phyloP scores from a whole-genome alignment of 495 filamentous ascomycete genomes.

The Penicillium verhagenii region DNA sequence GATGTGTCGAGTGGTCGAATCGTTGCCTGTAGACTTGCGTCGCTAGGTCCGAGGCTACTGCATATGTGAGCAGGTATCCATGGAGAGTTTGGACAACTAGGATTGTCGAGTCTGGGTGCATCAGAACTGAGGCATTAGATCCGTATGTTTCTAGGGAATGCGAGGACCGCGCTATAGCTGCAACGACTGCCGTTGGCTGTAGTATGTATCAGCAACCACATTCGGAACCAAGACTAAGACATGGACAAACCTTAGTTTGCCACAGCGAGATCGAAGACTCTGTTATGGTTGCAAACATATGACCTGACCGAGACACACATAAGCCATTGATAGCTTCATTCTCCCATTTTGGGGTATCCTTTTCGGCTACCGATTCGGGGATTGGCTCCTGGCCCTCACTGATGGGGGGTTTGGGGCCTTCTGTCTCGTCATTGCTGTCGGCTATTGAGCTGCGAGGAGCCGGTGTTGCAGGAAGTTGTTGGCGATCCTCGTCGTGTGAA shows the following conservation, averaged over 20 bases:
- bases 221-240: slow-evolving; percentile 2
- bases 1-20: slow-evolving; percentile 66
- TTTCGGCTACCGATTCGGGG: slow-evolving; percentile 8
- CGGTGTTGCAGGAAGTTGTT: not conserved
- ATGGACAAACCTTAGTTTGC: slow-evolving; percentile 79
- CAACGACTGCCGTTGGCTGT: slow-evolving; percentile 87
- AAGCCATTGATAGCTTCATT: slow-evolving; percentile 69
- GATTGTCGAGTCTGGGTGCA: slow-evolving; percentile 89
- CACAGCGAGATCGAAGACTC: slow-evolving; percentile 79
- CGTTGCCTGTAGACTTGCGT: slow-evolving; percentile 80
- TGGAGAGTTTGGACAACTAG: slow-evolving; percentile 86
- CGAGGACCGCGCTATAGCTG: slow-evolving; percentile 75
- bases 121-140: slow-evolving; percentile 73
- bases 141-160: slow-evolving; percentile 82
- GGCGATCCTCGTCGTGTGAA: slow-evolving; percentile 38
- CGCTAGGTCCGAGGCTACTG: slow-evolving; percentile 79
- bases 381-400: slow-evolving; percentile 13
- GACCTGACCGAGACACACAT: slow-evolving; percentile 75
- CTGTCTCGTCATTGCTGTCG: not conserved
- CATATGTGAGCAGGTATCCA: slow-evolving; percentile 92
- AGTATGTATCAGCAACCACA: slow-evolving; percentile 29
- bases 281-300: slow-evolving; percentile 88
- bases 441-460: slow-evolving; percentile 6
- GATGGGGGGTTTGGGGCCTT: slow-evolving; percentile 9
- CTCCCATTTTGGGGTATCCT: slow-evolving; percentile 37